Conservation (phyloP, 352 stramenopile species). For the Phytophthora megakarya region DNA sequence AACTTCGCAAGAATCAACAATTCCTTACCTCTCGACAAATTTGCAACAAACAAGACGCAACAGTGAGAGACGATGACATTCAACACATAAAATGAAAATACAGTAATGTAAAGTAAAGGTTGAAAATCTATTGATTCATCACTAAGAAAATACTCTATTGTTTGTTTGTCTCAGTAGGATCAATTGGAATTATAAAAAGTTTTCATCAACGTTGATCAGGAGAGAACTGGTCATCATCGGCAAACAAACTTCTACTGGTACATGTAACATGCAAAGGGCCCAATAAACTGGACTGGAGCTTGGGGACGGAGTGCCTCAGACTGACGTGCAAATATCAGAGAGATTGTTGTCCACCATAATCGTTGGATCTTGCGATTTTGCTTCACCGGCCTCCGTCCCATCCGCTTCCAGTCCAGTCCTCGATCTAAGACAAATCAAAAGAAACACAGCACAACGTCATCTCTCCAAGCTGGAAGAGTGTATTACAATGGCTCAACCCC, state of each 20-base stretch:
- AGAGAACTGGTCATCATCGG: constrained; percentile 79
- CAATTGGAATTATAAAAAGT: constrained; percentile 85
- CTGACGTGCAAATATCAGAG: constrained; percentile 90
- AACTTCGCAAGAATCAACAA: constrained; percentile 37
- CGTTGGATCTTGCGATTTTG: constrained; percentile 54
- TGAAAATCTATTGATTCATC: constrained; percentile 3
- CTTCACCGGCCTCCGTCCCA: constrained; percentile 51
- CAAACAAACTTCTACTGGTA: constrained; percentile 34
- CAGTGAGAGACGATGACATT: constrained; percentile 11
- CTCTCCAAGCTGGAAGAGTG: constrained; percentile 51
- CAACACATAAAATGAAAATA: neutral
- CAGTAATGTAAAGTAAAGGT: constrained; percentile 9
- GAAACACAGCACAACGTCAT: constrained; percentile 23
- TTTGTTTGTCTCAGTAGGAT: constrained; percentile 77
- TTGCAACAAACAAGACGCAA: constrained; percentile 27
- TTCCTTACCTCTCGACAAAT: constrained; percentile 44
- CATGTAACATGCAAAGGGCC: constrained; percentile 32
- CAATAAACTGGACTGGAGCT: neutral
- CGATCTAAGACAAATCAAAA: constrained; percentile 16
- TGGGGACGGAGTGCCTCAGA: constrained; percentile 62
- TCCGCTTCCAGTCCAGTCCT: constrained; percentile 24
- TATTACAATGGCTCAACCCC: constrained; percentile 88
- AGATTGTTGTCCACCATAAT: constrained; percentile 68
- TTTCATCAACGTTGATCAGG: constrained; percentile 78
- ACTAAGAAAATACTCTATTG: constrained; percentile 8